Percentiles rank a stretch among this genome's conserved stretches.
Conservation (phyloP, 2,329 filamentous ascomycete genomes). For the Grosmannia serpens region DNA sequence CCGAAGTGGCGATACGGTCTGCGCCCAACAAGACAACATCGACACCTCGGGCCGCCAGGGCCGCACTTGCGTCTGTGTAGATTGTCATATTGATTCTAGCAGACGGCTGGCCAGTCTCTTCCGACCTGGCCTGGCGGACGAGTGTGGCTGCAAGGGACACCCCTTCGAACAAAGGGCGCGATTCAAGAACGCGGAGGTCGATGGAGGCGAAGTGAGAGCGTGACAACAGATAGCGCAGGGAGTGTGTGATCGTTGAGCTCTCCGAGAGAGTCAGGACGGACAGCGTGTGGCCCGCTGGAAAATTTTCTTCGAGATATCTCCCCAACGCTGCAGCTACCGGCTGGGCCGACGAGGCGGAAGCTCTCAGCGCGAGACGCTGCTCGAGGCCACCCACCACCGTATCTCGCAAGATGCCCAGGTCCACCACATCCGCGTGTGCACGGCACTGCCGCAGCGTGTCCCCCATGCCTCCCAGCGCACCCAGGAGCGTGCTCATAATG, state of each 20-base stretch:
- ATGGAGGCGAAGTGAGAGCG: constrained; percentile 24
- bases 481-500: constrained; percentile 38
- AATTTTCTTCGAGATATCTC: constrained; percentile 22
- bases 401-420: constrained; percentile 7
- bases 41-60: constrained; percentile 36
- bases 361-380: constrained; percentile 10
- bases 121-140: constrained; percentile 16
- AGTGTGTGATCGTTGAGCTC: constrained; percentile 47
- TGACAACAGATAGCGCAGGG: constrained; percentile 30
- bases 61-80: constrained; percentile 49
- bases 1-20: constrained; percentile 45
- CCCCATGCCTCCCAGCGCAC: constrained; percentile 30
- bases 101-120: constrained; percentile 9
- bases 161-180: constrained; percentile 55
- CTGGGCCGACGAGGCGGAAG: constrained; percentile 12
- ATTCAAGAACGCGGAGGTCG: constrained; percentile 52
- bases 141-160: constrained; percentile 40
- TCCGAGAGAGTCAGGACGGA: constrained; percentile 49
- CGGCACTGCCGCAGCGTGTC: constrained; percentile 15
- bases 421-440: constrained; percentile 5
- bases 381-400: constrained; percentile 10
- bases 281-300: constrained; percentile 20
- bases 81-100: constrained; percentile 31
- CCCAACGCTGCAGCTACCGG: constrained; percentile 21
- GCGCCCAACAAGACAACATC: constrained; percentile 53